Evolutionary conservation across 805 yeast genomes (phyloP).

Genomic region (Hanseniaspora singularis): DNA sequence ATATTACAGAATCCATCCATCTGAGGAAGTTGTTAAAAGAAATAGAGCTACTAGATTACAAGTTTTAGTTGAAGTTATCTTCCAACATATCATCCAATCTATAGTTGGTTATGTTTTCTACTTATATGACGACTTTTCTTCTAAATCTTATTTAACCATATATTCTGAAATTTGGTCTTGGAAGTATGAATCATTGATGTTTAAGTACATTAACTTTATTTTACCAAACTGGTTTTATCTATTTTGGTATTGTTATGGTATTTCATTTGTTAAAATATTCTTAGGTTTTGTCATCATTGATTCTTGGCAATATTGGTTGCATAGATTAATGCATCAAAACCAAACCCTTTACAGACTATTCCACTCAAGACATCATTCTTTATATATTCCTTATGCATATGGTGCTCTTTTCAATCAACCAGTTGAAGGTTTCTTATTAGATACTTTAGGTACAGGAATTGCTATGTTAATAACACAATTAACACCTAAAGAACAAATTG

Average conservation of each 20-base stretch:
- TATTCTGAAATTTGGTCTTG: constrained; percentile 35
- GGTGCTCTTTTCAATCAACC: constrained; percentile 95
- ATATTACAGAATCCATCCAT: constrained; percentile 79
- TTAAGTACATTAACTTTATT: background rate
- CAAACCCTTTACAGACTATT: constrained; percentile 61
- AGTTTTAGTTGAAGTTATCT: constrained; percentile 67
- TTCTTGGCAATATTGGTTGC: constrained; percentile 90
- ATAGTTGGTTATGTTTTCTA: constrained; percentile 49
- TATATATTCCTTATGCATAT: constrained; percentile 91
- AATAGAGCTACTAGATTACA: constrained; percentile 61
- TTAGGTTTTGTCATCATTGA: constrained; percentile 69
- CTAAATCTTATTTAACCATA: background rate
- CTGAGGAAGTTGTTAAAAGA: constrained; percentile 65
- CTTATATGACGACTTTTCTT: constrained; percentile 43
- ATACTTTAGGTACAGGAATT: constrained; percentile 83
- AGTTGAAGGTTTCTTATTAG: constrained; percentile 83
- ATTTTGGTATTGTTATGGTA: constrained; percentile 33
- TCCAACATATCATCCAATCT: constrained; percentile 79
- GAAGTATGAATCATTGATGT: constrained; percentile 19
- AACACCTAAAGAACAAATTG: constrained; percentile 62
- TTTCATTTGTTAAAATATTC: constrained; percentile 45
- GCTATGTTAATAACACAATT: constrained; percentile 54
- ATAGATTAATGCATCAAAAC: constrained; percentile 78
- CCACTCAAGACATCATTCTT: constrained; percentile 89
- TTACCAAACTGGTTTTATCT: constrained; percentile 8